A percentile compares a stretch with the other conserved stretches of the same genome.
phyloP scores from a whole-genome alignment of 2,329 filamentous ascomycete species.

The Aspergillus ustus region DNA sequence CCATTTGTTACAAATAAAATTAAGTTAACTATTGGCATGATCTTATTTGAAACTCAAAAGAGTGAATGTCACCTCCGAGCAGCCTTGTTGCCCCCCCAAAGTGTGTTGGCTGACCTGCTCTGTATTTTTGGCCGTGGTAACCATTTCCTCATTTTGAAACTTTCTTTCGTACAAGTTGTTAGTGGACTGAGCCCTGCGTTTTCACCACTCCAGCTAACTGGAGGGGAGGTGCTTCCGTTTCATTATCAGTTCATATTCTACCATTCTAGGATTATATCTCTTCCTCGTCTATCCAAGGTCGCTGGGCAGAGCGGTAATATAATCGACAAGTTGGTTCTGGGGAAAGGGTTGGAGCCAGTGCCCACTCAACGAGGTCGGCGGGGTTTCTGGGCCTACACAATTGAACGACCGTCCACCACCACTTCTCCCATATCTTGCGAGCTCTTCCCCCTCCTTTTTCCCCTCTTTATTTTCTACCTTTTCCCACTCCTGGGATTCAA shows the following conservation, averaged over 20 bases:
- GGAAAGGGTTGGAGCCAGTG: slow-evolving; percentile 24
- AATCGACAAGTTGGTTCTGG: slow-evolving; percentile 12
- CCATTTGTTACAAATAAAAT: background rate
- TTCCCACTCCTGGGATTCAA: slow-evolving; percentile 15
- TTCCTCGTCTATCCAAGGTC: background rate
- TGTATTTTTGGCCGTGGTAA: background rate
- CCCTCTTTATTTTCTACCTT: slow-evolving; percentile 16
- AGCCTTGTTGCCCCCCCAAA: background rate
- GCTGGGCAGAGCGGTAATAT: background rate
- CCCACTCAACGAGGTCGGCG: slow-evolving; percentile 25
- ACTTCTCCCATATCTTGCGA: slow-evolving; percentile 10
- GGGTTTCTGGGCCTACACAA: slow-evolving; percentile 29
- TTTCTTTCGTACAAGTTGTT: slow-evolving; percentile 1
- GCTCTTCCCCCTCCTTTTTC: slow-evolving; percentile 11
- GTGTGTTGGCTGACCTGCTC: background rate
- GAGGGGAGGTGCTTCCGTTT: background rate
- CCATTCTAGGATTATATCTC: background rate
- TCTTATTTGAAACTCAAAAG: background rate
- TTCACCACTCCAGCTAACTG: background rate
- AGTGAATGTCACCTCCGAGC: background rate
- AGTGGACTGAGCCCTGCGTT: background rate
- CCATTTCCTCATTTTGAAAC: background rate
- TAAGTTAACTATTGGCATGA: background rate
- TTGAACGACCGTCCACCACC: slow-evolving; percentile 6
- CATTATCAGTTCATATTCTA: background rate